Conservation (phyloP, 2,329 filamentous ascomycete species). For the Aureobasidium sp. region DNA sequence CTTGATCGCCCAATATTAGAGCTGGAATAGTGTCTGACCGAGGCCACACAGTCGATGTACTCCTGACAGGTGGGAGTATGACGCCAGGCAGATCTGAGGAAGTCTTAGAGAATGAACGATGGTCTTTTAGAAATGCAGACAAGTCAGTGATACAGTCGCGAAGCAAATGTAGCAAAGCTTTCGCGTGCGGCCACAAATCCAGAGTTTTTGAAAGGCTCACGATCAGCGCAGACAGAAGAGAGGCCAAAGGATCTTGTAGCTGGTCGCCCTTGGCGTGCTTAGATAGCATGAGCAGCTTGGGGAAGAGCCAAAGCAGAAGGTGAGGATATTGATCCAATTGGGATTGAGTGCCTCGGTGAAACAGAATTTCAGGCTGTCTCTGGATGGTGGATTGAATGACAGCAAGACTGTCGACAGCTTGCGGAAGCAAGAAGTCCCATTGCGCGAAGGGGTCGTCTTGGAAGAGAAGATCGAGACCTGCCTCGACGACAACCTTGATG, state of each 20-base stretch:
- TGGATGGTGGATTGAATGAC: slow-evolving; percentile 69
- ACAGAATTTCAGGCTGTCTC: slow-evolving; percentile 65
- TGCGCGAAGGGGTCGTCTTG: slow-evolving; percentile 63
- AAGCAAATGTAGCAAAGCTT: slow-evolving; percentile 31
- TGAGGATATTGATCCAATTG: slow-evolving; percentile 31
- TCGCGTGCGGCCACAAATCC: slow-evolving; percentile 31
- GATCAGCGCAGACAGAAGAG: slow-evolving; percentile 34
- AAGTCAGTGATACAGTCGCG: slow-evolving; percentile 37
- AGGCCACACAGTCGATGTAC: slow-evolving; percentile 33
- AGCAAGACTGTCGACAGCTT: slow-evolving; percentile 65
- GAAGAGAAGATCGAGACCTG: slow-evolving; percentile 64
- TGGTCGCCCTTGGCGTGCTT: slow-evolving; percentile 35
- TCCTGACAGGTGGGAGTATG: slow-evolving; percentile 34
- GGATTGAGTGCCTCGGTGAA: slow-evolving; percentile 27
- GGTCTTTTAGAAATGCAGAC: slow-evolving; percentile 1
- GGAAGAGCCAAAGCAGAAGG: slow-evolving; percentile 48
- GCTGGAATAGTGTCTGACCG: slow-evolving; percentile 35
- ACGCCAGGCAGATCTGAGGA: slow-evolving; percentile 17
- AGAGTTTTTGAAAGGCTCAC: slow-evolving; percentile 30
- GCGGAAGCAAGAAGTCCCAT: slow-evolving; percentile 47
- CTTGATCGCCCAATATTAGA: slow-evolving; percentile 36
- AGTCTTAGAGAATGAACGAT: not conserved
- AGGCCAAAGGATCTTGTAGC: slow-evolving; percentile 33
- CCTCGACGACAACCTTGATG: slow-evolving; percentile 74
- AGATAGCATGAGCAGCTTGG: slow-evolving; percentile 45